Conservation (phyloP, 1,284 basidiomycete species). For the Takashimella tepidaria region DNA sequence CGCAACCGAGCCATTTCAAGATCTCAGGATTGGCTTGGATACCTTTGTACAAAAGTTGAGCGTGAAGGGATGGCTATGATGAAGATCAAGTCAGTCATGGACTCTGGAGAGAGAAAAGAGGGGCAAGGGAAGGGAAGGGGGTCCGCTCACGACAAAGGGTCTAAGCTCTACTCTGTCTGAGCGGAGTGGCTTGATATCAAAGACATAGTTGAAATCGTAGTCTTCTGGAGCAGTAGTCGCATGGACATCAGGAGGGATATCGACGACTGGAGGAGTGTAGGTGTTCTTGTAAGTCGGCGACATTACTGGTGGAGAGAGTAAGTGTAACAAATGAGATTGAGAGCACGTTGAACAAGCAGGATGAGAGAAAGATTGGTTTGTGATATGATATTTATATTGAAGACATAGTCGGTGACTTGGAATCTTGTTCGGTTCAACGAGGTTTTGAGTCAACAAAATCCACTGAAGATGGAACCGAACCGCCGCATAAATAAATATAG, state of each 20-base stretch:
- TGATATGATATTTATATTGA: too few relatives aligned
- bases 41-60: slow-evolving; percentile 27
- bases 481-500: too few relatives aligned
- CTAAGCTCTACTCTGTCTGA: slow-evolving; percentile 33
- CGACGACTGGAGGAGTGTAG: slow-evolving; percentile 15
- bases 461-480: too few relatives aligned
- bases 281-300: slow-evolving; percentile 25
- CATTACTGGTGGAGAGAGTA: background rate
- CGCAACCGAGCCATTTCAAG: slow-evolving; percentile 21
- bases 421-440: too few relatives aligned
- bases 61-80: slow-evolving; percentile 30
- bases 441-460: too few relatives aligned
- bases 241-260: slow-evolving; percentile 21
- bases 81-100: background rate
- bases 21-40: slow-evolving; percentile 19
- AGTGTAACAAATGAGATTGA: too few relatives aligned
- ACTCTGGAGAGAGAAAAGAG: background rate
- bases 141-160: slow-evolving; percentile 9
- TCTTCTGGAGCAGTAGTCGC: slow-evolving; percentile 30
- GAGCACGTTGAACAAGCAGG: too few relatives aligned
- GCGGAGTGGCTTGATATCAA: slow-evolving; percentile 25
- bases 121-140: background rate
- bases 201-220: slow-evolving; percentile 45
- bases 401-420: too few relatives aligned
- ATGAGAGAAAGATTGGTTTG: too few relatives aligned